Base-by-base conservation (phyloP, 1,284 basidiomycete genomes). In the Prillingera fragicola region DNA sequence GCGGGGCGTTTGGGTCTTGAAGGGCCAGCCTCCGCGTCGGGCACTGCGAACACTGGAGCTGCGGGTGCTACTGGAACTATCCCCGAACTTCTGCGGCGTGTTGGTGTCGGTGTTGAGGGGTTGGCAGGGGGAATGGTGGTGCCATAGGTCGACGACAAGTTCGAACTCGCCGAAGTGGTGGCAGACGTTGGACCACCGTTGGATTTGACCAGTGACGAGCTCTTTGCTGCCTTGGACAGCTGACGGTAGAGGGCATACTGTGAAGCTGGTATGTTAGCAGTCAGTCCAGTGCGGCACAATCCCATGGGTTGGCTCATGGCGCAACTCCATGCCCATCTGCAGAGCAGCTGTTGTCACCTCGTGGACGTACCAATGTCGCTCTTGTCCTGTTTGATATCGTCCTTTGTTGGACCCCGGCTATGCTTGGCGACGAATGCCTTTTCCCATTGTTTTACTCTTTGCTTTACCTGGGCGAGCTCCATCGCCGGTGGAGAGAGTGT, bases 241-340 rank as follows among this genome's bases (percentile, higher is more conserved):
- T 78, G 80, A 73, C 87, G 87, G 75, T 90, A 88, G 27, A 81
- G 76, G 57, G 79, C 85, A 73, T 90, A 90, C 66, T 85, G 85
- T 50, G 80, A 78, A 43, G 83, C 87, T 90, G 44, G 17, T 12
- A 15, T 8, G 45, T 60, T 51, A 65, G 55, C 60, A 53, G 36
- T 44, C 43, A 15, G 19, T 15, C 17, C 32, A 18, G 8, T 33
- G 10, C n/a, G n/a, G n/a, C n/a, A n/a, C n/a, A n/a, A n/a, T n/a
- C n/a, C n/a, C n/a, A n/a, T n/a, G n/a, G n/a, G n/a, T n/a, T n/a
- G n/a, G n/a, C n/a, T n/a, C n/a, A n/a, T n/a, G n/a, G n/a, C n/a
- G n/a, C n/a, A n/a, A n/a, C n/a, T n/a, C n/a, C n/a, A n/a, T n/a
- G n/a, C n/a, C n/a, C n/a, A n/a, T n/a, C n/a, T n/a, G n/a, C n/a